Evolutionary conservation across 2,329 filamentous ascomycete genomes (phyloP).

Genomic region (Lizonia empirigonia): DNA sequence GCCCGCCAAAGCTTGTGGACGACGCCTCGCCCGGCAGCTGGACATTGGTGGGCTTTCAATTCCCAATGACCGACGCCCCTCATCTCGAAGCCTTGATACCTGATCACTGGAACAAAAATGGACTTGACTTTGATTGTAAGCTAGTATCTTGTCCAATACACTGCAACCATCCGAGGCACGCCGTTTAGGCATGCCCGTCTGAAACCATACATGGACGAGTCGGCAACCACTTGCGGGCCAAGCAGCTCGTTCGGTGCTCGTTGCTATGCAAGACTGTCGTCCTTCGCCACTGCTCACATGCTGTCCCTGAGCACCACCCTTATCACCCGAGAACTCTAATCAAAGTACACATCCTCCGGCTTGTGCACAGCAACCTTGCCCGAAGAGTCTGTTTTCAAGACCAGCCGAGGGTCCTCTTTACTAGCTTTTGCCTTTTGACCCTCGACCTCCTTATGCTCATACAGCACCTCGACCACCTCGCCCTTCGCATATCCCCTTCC

Average conservation of each 20-base stretch:
- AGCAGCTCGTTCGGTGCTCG: background rate
- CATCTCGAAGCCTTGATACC: too few relatives aligned
- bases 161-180: slow-evolving; percentile 1
- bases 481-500: slow-evolving; percentile 49
- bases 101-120: too few relatives aligned
- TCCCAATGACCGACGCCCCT: too few relatives aligned
- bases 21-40: background rate
- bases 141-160: slow-evolving; percentile 1
- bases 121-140: too few relatives aligned
- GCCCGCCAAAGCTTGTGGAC: slow-evolving; percentile 6
- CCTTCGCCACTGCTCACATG: background rate
- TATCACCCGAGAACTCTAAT: too few relatives aligned
- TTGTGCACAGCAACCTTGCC: slow-evolving; percentile 54
- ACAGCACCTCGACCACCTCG: slow-evolving; percentile 51
- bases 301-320: background rate
- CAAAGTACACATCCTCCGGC: slow-evolving; percentile 52
- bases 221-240: slow-evolving; percentile 1
- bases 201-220: slow-evolving; percentile 2
- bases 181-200: too few relatives aligned
- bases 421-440: slow-evolving; percentile 51
- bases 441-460: slow-evolving; percentile 49
- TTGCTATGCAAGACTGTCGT: slow-evolving; percentile 3
- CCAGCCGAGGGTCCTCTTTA: slow-evolving; percentile 51
- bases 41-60: too few relatives aligned
- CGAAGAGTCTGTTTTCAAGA: slow-evolving; percentile 48